Base-by-base conservation (phyloP, 306 rosid species). In the Glycine tomentella region DNA sequence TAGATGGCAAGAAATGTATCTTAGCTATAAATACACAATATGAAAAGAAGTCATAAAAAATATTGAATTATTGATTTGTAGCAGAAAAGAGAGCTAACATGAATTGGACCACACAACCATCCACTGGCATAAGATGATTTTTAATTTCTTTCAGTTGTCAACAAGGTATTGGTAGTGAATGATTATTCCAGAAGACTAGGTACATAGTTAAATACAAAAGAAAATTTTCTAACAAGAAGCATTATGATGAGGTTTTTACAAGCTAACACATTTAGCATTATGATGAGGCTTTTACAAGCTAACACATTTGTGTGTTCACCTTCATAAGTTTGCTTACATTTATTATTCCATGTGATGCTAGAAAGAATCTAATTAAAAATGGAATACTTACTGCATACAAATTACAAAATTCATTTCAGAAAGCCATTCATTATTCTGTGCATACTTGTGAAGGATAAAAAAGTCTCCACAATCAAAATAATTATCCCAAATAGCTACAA, bases 1-100 rank as follows among this genome's bases (percentile, higher is more conserved):
- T 66, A 34, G 5, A 72, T 13, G 33, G 53, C 68, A 63, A 38
- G 42, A 82, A 68, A 62, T 48, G 50, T 45, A 61, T 33, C 82
- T 46, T 75, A 55, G 38, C 55, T 9, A 4, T 9, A 67, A 65
- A 63, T 57, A 53, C 10, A 20, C 66, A 42, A 6, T 70, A 13
- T 51, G 33, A 50, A 38, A 6, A 80, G 16, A 72, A 62, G 33
- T 5, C 38, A 73, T 16, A 6, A 56, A 56, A 16, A 13, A 25
- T 36, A 38, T 36, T 15, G 38, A 53, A 13, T 12, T 36, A 38
- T 36, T 15, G 38, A 53, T 53, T 72, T 48, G 34, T 72, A 3
- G 48, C 42, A 53, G 9, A 55, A 73, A 73, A 17, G 9, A 72
- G 52, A 73, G 38, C 52, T 53, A 38, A 38, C 15, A 16, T 52